Percentiles rank a stretch among this genome's conserved stretches.
These are phyloP conservation scores for Hymenochaete sp. DNA, from an alignment of 1,284 basidiomycete species.

Conservation along the genomic window DNA sequence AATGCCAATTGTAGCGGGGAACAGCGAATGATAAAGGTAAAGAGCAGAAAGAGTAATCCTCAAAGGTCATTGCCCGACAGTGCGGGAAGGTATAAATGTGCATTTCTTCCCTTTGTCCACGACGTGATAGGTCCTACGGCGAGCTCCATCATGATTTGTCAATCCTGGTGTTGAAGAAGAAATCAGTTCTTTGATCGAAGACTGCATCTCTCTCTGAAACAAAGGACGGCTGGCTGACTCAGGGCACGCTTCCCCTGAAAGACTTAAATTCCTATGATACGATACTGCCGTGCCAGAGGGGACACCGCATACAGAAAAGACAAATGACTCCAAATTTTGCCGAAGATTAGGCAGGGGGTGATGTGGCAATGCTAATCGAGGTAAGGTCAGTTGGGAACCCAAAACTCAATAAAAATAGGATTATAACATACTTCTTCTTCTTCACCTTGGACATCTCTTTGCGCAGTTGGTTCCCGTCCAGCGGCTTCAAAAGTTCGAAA, in stretches of 20 bases:
- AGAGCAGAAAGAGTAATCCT: too few species aligned
- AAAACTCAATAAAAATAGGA: not conserved
- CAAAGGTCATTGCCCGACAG: too few species aligned
- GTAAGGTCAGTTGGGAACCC: not conserved
- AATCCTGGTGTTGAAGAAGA: too few species aligned
- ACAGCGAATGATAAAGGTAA: too few species aligned
- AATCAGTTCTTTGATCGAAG: not conserved
- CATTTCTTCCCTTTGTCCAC: too few species aligned
- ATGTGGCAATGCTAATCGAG: slow-evolving; percentile 13
- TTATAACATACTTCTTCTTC: slow-evolving; percentile 71
- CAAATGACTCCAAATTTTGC: too few species aligned
- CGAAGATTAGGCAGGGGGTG: too few species aligned
- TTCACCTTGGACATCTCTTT: slow-evolving; percentile 99
- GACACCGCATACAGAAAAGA: too few species aligned
- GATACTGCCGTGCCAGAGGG: slow-evolving; percentile 10
- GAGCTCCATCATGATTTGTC: too few species aligned
- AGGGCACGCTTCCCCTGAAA: not conserved
- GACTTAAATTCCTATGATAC: not conserved
- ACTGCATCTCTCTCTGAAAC: not conserved
- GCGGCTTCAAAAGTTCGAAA: slow-evolving; percentile 93
- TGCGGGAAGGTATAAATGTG: too few species aligned
- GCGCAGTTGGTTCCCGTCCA: slow-evolving; percentile 90
- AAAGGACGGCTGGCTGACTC: not conserved
- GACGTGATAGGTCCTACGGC: too few species aligned
- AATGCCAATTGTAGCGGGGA: too few species aligned